Conservation (phyloP, 169 alveolate species). For the Cryptosporidium canis region DNA sequence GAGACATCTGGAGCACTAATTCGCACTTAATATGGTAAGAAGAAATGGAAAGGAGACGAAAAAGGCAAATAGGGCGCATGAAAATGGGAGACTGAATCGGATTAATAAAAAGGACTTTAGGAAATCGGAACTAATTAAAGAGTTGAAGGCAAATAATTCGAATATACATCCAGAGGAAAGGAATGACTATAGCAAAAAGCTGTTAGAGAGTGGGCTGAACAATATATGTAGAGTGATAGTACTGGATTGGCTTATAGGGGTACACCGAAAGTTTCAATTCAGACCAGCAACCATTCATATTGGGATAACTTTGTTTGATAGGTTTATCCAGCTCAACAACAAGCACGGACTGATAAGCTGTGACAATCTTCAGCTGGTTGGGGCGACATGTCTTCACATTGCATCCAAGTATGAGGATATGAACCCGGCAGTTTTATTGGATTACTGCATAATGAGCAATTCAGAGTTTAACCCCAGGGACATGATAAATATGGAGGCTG, state of each 20-base stretch:
- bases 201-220: conserved; percentile 45
- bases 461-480: conserved; percentile 62
- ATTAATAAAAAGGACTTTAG: not conserved
- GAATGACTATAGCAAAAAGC: conserved; percentile 14
- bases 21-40: not conserved
- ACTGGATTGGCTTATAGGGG: conserved; percentile 67
- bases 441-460: conserved; percentile 67
- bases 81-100: not conserved
- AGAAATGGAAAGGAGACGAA: not conserved
- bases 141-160: not conserved
- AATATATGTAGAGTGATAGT: conserved; percentile 69
- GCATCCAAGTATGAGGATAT: conserved; percentile 69
- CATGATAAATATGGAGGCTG: conserved; percentile 68
- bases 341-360: conserved; percentile 26
- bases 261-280: conserved; percentile 69
- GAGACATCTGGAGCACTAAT: not conserved
- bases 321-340: conserved; percentile 16
- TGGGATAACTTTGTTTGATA: conserved; percentile 61
- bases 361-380: conserved; percentile 61
- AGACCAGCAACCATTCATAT: conserved; percentile 69
- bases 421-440: conserved; percentile 66
- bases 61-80: not conserved
- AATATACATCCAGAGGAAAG: not conserved
- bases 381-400: conserved; percentile 66
- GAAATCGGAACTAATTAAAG: not conserved